Percentiles rank a stretch among this genome's conserved stretches.
Conservation (phyloP, 352 stramenopile species). For the Pythium folliculosum region DNA sequence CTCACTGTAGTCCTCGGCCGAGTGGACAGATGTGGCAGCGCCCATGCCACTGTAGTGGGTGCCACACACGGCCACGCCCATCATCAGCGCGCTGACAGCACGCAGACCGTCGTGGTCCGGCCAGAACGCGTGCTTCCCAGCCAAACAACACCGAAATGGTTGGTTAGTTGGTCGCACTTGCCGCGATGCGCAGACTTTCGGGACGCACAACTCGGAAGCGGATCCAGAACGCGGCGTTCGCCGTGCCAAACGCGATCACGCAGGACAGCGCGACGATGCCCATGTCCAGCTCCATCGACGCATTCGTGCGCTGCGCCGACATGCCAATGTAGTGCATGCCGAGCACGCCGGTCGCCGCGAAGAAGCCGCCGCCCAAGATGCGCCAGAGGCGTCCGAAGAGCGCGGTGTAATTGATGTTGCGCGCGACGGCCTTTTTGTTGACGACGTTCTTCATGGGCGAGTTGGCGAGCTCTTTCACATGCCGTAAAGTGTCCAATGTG, state of each 20-base stretch:
- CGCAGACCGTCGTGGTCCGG: conserved; percentile 52
- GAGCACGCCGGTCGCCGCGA: conserved; percentile 60
- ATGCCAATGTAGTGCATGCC: conserved; percentile 81
- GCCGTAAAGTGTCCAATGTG: not conserved
- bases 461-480: conserved; percentile 39
- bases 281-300: conserved; percentile 40
- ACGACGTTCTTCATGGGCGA: conserved; percentile 50
- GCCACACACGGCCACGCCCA: conserved; percentile 67
- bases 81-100: conserved; percentile 56
- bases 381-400: conserved; percentile 60
- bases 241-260: conserved; percentile 59
- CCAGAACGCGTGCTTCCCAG: conserved; percentile 55
- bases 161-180: too few species aligned
- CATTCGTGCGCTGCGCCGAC: conserved; percentile 59
- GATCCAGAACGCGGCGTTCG: conserved; percentile 74
- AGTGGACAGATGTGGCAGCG: conserved; percentile 46
- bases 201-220: too few species aligned
- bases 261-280: conserved; percentile 51
- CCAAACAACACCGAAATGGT: not conserved
- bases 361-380: conserved; percentile 51
- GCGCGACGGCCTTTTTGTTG: conserved; percentile 39
- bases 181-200: too few species aligned
- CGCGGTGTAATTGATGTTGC: conserved; percentile 50
- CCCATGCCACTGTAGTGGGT: conserved; percentile 72
- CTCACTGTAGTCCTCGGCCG: conserved; percentile 34